Evolutionary conservation across 164 flowering plant species (phyloP).

Genomic region (Chimonanthus salicifolius): DNA sequence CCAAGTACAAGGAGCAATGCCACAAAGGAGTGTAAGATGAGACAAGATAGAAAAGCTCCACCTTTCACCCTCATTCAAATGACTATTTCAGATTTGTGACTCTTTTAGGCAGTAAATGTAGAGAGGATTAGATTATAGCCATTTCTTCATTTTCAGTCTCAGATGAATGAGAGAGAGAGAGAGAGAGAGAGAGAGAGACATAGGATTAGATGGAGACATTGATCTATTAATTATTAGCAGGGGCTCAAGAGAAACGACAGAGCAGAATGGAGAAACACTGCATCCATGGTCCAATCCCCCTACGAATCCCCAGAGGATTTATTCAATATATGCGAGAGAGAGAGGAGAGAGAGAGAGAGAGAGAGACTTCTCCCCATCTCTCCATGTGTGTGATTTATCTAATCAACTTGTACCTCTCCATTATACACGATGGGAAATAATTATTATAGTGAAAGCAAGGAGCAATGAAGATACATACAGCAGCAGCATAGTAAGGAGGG

Average conservation of each 20-base stretch:
- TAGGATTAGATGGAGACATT: neutral
- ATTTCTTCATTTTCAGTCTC: too few relatives aligned
- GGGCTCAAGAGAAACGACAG: neutral
- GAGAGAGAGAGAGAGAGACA: neutral
- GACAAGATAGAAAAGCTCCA: neutral
- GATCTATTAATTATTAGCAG: neutral
- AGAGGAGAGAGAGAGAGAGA: neutral
- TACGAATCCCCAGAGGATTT: slow-evolving; percentile 12
- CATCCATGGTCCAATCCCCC: slow-evolving; percentile 1
- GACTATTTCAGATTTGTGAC: neutral
- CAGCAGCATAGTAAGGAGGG: slow-evolving; percentile 8
- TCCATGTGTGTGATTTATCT: neutral
- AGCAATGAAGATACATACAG: neutral
- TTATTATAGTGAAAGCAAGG: neutral
- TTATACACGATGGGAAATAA: neutral
- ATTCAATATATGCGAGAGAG: neutral
- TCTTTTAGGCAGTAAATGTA: neutral
- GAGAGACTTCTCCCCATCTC: neutral
- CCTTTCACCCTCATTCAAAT: too few relatives aligned
- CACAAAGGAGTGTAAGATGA: neutral
- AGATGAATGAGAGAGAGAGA: neutral
- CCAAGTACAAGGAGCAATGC: neutral
- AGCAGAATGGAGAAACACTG: neutral
- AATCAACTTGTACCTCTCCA: neutral
- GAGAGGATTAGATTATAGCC: neutral